A percentile compares a stretch with the other conserved stretches of the same genome.
Conservation (phyloP, 2,329 filamentous ascomycete species). For the Penicillium italicum region DNA sequence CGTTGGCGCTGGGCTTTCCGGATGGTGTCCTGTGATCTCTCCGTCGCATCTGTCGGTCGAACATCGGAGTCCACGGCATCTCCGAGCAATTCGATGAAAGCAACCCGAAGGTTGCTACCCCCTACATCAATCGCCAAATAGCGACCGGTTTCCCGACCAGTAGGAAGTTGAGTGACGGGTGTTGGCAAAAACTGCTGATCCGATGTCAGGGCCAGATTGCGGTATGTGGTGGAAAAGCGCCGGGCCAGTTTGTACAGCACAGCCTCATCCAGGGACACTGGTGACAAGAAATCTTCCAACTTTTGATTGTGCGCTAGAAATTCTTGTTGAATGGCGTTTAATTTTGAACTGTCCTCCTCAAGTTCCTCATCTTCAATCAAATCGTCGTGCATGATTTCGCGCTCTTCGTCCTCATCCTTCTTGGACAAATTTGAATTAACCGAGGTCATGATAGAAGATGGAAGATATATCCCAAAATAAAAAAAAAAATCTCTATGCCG, state of each 20-base stretch:
- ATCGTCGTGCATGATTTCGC: constrained; percentile 29
- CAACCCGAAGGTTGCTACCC: constrained; percentile 54
- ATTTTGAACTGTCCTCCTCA: constrained; percentile 30
- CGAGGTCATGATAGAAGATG: constrained; percentile 22
- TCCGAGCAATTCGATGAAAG: constrained; percentile 53
- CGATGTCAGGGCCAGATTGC: constrained; percentile 43
- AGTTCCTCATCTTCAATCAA: constrained; percentile 35
- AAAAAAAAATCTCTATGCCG: not conserved
- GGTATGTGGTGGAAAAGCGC: constrained; percentile 46
- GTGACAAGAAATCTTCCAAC: constrained; percentile 42
- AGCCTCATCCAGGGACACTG: constrained; percentile 41
- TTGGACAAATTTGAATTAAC: constrained; percentile 23
- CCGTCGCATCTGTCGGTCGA: constrained; percentile 30
- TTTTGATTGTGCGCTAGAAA: constrained; percentile 32
- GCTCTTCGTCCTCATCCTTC: constrained; percentile 29
- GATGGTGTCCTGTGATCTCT: constrained; percentile 43
- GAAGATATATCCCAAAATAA: not conserved
- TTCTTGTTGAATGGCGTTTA: constrained; percentile 30
- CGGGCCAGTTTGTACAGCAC: constrained; percentile 46
- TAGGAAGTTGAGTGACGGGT: constrained; percentile 46
- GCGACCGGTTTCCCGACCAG: constrained; percentile 52
- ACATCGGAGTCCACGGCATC: constrained; percentile 40
- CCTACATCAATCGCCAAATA: constrained; percentile 58
- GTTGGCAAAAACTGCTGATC: constrained; percentile 49
- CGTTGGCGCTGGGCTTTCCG: constrained; percentile 48